phyloP scores from a whole-genome alignment of 2,329 filamentous ascomycete genomes.

The Drechslera avenae region DNA sequence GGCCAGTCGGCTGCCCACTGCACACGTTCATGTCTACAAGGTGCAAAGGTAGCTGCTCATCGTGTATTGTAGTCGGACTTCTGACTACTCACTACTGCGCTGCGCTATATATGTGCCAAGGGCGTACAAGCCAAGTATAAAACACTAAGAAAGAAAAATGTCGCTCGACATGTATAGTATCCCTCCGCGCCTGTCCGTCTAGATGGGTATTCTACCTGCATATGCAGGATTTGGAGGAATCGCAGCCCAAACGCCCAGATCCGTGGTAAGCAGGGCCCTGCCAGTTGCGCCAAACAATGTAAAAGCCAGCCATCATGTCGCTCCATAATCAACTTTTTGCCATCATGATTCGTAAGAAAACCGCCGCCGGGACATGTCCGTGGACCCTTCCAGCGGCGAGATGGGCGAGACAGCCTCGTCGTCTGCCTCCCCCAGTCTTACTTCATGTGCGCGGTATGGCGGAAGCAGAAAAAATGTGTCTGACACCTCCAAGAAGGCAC shows the following conservation, averaged over 20 bases:
- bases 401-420: slow-evolving; percentile 41
- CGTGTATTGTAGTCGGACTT: not conserved
- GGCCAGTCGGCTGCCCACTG: not conserved
- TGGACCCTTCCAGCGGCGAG: slow-evolving; percentile 41
- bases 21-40: too few relatives aligned
- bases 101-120: slow-evolving; percentile 8
- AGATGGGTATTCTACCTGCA: slow-evolving; percentile 17
- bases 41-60: not conserved
- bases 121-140: slow-evolving; percentile 13
- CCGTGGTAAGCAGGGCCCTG: slow-evolving; percentile 3
- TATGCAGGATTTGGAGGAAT: slow-evolving; percentile 18
- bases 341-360: slow-evolving; percentile 49
- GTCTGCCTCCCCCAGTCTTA: slow-evolving; percentile 33
- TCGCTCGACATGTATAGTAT: slow-evolving; percentile 7
- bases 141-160: slow-evolving; percentile 9
- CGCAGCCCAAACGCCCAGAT: slow-evolving; percentile 21
- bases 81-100: not conserved
- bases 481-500: slow-evolving; percentile 37
- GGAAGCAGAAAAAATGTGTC: slow-evolving; percentile 40
- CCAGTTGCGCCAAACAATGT: slow-evolving; percentile 10
- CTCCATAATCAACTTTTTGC: slow-evolving; percentile 19
- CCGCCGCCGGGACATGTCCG: slow-evolving; percentile 38
- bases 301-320: slow-evolving; percentile 17
- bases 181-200: slow-evolving; percentile 15
- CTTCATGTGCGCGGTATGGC: slow-evolving; percentile 29